Percentiles rank a stretch among this genome's conserved stretches.
Evolutionary conservation across 805 yeast species (phyloP).

Genomic region (Candida namnaoensis): DNA sequence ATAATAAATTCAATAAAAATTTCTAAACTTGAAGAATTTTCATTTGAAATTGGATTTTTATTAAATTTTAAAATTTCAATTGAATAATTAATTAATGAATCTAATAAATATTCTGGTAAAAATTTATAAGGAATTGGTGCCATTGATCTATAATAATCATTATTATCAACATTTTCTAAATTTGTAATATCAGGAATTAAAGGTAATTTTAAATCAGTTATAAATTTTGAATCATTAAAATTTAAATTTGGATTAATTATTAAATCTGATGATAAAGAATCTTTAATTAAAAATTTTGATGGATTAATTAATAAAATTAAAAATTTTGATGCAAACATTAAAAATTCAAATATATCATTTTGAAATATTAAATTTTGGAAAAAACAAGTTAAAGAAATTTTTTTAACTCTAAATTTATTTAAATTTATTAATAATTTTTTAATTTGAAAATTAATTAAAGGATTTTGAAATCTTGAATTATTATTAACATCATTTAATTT

Average conservation of each 20-base stretch:
- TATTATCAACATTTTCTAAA: conserved; percentile 64
- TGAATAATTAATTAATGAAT: conserved; percentile 70
- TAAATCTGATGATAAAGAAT: not conserved
- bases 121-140: conserved; percentile 74
- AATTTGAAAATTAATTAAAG: no score
- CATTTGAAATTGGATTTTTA: conserved; percentile 37
- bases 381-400: conserved; percentile 55
- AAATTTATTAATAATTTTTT: conserved; percentile 30
- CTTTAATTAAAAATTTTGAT: conserved; percentile 35
- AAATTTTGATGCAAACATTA: conserved; percentile 69
- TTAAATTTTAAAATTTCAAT: conserved; percentile 49
- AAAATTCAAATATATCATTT: conserved; percentile 63
- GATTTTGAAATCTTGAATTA: conserved; percentile 29
- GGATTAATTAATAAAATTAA: conserved; percentile 71
- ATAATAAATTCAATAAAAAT: conserved; percentile 65
- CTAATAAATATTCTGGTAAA: conserved; percentile 80
- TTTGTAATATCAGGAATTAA: conserved; percentile 50
- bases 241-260: not conserved
- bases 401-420: conserved; percentile 30
- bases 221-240: not conserved
- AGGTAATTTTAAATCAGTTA: conserved; percentile 39
- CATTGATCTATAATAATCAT: conserved; percentile 55
- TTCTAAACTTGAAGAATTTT: conserved; percentile 27
- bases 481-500: conserved; percentile 31
- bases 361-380: conserved; percentile 51